These are phyloP conservation scores for Chloromonas sp. DNA, from an alignment of 163 green algal species.

Conservation along the genomic window DNA sequence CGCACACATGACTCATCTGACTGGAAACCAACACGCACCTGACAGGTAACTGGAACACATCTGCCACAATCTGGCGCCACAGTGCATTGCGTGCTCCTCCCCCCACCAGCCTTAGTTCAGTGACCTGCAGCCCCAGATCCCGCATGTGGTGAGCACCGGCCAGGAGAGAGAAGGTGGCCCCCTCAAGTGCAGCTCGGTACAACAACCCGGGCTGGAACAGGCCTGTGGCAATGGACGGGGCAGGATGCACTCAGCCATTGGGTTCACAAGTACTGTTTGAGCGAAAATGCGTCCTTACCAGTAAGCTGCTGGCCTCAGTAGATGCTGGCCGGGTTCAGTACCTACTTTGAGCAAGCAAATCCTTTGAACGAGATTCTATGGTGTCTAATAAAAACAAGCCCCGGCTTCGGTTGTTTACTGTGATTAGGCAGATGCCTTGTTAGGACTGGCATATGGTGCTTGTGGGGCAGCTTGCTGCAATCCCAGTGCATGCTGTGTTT, in stretches of 20 bases:
- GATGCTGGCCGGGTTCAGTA: too few relatives aligned
- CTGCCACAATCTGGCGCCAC: constrained; percentile 81
- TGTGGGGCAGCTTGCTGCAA: too few relatives aligned
- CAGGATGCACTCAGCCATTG: neutral
- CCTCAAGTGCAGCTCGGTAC: constrained; percentile 78
- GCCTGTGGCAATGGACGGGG: neutral
- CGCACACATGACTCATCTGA: neutral
- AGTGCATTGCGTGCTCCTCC: constrained; percentile 73
- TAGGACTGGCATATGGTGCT: too few relatives aligned
- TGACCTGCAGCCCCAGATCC: constrained; percentile 26
- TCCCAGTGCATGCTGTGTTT: neutral
- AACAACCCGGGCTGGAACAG: constrained; percentile 54
- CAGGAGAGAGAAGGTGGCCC: constrained; percentile 71
- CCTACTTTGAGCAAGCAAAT: too few relatives aligned
- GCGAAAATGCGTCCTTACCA: neutral
- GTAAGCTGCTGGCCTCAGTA: too few relatives aligned
- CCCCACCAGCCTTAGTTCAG: constrained; percentile 76
- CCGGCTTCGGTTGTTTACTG: too few relatives aligned
- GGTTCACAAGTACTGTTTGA: neutral
- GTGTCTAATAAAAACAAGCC: too few relatives aligned
- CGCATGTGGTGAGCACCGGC: constrained; percentile 27
- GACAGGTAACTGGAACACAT: constrained; percentile 72
- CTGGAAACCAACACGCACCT: constrained; percentile 56
- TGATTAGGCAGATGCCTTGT: too few relatives aligned
- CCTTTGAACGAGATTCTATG: too few relatives aligned